Percentiles rank a stretch among this genome's conserved stretches.
phyloP scores from a whole-genome alignment of 2,329 filamentous ascomycete species.

The Sphaceloma murrayae region DNA sequence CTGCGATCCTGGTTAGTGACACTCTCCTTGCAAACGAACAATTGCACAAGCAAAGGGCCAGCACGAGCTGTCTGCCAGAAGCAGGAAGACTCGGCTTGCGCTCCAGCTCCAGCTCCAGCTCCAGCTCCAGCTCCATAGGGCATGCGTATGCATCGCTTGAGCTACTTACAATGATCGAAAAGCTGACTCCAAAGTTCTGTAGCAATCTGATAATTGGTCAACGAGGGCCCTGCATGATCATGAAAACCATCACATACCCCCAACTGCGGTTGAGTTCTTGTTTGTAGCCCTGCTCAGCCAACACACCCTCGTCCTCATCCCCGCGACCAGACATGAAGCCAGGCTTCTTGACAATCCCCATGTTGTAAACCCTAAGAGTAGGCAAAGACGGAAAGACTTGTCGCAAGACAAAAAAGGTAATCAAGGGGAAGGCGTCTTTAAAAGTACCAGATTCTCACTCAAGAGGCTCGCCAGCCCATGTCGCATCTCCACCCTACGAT shows the following conservation, averaged over 20 bases:
- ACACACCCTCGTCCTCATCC: slow-evolving; percentile 40
- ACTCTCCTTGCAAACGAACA: too few relatives aligned
- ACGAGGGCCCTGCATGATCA: too few relatives aligned
- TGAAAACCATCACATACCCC: slow-evolving; percentile 26
- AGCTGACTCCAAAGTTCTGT: slow-evolving; percentile 54
- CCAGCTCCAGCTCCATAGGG: not conserved
- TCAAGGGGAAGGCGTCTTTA: slow-evolving; percentile 7
- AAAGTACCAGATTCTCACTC: not conserved
- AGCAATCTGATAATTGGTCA: slow-evolving; percentile 37
- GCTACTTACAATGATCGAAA: slow-evolving; percentile 48
- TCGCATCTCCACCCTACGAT: not conserved
- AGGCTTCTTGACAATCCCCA: slow-evolving; percentile 5
- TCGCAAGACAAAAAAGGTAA: too few relatives aligned
- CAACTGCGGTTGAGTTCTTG: slow-evolving; percentile 51
- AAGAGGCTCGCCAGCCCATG: slow-evolving; percentile 2
- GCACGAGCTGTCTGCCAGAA: too few relatives aligned
- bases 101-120: not conserved
- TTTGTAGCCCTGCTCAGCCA: slow-evolving; percentile 51
- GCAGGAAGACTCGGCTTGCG: too few relatives aligned
- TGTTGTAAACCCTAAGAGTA: too few relatives aligned
- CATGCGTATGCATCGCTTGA: not conserved
- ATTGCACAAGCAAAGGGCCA: too few relatives aligned
- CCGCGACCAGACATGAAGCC: not conserved
- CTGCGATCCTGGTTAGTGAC: too few relatives aligned
- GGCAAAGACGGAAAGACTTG: too few relatives aligned